phyloP scores from a whole-genome alignment of 2,329 filamentous ascomycete genomes.

The Cladophialophora carrionii region DNA sequence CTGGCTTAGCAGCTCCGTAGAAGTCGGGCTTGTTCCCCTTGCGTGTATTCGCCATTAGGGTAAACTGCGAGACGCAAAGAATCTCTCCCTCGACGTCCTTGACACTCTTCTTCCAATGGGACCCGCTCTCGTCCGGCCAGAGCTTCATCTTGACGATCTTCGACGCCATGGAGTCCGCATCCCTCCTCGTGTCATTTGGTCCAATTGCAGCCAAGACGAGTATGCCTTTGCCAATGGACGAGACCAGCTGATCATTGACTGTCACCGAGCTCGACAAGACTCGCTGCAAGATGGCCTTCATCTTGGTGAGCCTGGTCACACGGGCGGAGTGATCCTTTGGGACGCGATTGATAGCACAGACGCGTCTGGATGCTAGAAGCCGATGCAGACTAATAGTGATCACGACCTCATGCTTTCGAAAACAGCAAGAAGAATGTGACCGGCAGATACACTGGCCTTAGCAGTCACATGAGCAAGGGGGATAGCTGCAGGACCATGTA shows the following conservation, averaged over 20 bases:
- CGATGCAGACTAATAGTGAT: not conserved
- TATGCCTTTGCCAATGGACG: constrained; percentile 85
- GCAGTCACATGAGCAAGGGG: not conserved
- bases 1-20: constrained; percentile 78
- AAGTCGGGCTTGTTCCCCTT: constrained; percentile 97
- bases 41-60: constrained; percentile 86
- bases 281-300: constrained; percentile 82
- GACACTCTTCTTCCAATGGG: constrained; percentile 86
- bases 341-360: not conserved
- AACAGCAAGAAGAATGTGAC: not conserved
- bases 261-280: constrained; percentile 95
- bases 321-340: not conserved
- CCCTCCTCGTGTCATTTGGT: constrained; percentile 85
- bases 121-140: constrained; percentile 81
- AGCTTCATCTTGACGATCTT: constrained; percentile 89
- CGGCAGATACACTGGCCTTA: not conserved
- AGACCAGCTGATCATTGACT: constrained; percentile 86
- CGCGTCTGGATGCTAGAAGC: not conserved
- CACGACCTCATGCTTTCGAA: not conserved
- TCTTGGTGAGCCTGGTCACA: constrained; percentile 5
- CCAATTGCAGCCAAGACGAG: constrained; percentile 90
- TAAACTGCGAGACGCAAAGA: constrained; percentile 98
- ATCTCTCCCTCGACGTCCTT: constrained; percentile 87
- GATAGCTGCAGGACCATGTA: not conserved
- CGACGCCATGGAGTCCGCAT: constrained; percentile 77